These are phyloP conservation scores for Colletotrichum trifolii DNA, from an alignment of 2,329 filamentous ascomycete species.

Conservation along the genomic window DNA sequence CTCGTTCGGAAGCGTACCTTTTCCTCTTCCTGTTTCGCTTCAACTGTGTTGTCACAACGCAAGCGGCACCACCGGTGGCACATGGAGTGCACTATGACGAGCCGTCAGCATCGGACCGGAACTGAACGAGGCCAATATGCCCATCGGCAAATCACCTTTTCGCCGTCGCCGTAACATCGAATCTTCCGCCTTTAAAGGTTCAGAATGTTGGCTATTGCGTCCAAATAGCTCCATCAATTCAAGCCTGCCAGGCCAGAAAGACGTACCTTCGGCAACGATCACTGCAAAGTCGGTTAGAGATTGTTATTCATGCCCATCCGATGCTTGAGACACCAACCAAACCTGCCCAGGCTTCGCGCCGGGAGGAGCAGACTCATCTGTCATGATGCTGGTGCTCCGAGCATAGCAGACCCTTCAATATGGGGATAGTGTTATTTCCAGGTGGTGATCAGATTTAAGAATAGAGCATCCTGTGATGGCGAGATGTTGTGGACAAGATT, in stretches of 20 bases:
- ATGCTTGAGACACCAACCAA: constrained; percentile 8
- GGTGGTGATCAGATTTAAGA: not conserved
- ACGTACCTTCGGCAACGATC: constrained; percentile 31
- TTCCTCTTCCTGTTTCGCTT: constrained; percentile 35
- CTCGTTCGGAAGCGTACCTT: constrained; percentile 10
- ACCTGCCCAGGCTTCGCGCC: constrained; percentile 25
- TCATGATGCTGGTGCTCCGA: constrained; percentile 4
- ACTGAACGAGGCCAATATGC: not conserved
- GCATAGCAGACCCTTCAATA: not conserved
- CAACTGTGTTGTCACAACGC: constrained; percentile 25
- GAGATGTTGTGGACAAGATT: constrained; percentile 9
- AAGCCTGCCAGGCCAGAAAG: not conserved
- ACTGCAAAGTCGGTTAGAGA: constrained; percentile 9
- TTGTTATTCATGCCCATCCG: not conserved
- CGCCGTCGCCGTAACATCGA: constrained; percentile 30
- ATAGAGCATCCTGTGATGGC: not conserved
- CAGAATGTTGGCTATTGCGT: not conserved
- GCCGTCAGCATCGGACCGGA: not conserved
- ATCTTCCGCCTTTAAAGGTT: constrained; percentile 22
- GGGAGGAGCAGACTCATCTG: constrained; percentile 1
- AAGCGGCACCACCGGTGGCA: constrained; percentile 10
- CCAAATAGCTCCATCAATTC: not conserved
- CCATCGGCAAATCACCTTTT: constrained; percentile 18
- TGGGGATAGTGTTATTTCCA: too few relatives aligned
- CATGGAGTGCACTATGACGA: constrained; percentile 25